Conservation (phyloP, 495 filamentous ascomycete species). For the Penicillium antarcticum region DNA sequence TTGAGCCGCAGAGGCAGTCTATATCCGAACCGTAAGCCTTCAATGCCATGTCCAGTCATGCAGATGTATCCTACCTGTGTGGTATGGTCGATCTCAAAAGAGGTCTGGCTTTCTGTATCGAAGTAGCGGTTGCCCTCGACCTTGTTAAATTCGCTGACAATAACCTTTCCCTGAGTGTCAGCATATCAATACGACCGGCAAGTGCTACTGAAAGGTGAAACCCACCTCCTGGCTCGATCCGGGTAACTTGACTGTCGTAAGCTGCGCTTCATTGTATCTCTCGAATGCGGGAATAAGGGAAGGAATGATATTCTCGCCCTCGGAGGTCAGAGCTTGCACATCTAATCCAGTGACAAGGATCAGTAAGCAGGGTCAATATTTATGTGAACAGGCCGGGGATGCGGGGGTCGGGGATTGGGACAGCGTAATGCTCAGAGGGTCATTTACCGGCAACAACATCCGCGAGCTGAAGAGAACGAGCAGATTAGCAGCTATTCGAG, state of each 20-base stretch:
- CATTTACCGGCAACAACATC: conserved; percentile 83
- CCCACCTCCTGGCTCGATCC: conserved; percentile 72
- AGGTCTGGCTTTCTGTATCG: conserved; percentile 80
- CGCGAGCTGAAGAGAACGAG: conserved; percentile 58
- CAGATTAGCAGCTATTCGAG: conserved; percentile 3
- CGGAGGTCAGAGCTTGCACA: conserved; percentile 78
- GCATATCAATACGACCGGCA: conserved; percentile 12
- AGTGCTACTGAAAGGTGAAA: neutral
- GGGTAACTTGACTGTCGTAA: conserved; percentile 82
- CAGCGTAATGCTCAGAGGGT: neutral
- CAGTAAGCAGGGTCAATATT: conserved; percentile 21
- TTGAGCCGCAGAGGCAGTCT: conserved; percentile 83
- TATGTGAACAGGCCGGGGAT: neutral
- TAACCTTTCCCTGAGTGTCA: conserved; percentile 50
- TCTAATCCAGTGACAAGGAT: conserved; percentile 49
- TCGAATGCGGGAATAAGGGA: conserved; percentile 80
- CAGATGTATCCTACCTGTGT: conserved; percentile 55
- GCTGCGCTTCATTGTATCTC: conserved; percentile 95
- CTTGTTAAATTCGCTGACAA: conserved; percentile 82
- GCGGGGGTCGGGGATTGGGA: conserved; percentile 1
- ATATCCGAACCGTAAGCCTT: conserved; percentile 6
- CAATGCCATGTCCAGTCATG: neutral
- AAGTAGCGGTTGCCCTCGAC: conserved; percentile 79
- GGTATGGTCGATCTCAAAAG: conserved; percentile 81
- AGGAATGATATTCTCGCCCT: conserved; percentile 62